Evolutionary conservation across 2,329 filamentous ascomycete genomes (phyloP).

Genomic region (Arthrobotrys pseudoclavata): DNA sequence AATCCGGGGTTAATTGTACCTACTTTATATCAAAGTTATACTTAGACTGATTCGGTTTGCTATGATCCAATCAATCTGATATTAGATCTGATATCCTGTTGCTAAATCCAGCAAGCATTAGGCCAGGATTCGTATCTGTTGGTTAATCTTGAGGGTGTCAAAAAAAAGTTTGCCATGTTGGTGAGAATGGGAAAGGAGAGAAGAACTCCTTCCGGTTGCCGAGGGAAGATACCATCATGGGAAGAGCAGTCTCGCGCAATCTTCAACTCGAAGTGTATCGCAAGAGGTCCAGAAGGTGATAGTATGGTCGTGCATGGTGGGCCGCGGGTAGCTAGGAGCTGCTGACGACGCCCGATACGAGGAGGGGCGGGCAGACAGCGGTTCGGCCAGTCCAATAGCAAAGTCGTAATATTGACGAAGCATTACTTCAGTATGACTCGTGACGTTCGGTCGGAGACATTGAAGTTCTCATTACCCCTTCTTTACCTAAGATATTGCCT

Average conservation of each 20-base stretch:
- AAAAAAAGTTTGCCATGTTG: conserved; percentile 6
- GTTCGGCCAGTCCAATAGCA: not conserved
- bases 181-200: conserved; percentile 1
- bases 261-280: not conserved
- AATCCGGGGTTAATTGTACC: not conserved
- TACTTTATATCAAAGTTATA: not conserved
- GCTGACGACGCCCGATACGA: not conserved
- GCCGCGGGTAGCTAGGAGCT: not conserved
- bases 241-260: not conserved
- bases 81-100: not conserved
- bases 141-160: not conserved
- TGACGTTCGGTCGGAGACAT: conserved; percentile 43
- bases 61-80: no score
- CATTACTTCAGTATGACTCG: conserved; percentile 44
- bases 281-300: not conserved
- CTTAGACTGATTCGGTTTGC: no score
- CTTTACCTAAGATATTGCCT: conserved; percentile 47
- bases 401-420: conserved; percentile 22
- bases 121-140: not conserved
- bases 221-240: not conserved
- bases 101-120: conserved; percentile 4
- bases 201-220: not conserved
- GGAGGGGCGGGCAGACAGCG: not conserved
- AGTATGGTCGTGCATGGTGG: not conserved
- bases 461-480: conserved; percentile 39